These are phyloP conservation scores for Testicularia cyperi DNA, from an alignment of 1,284 basidiomycete species.

Conservation along the genomic window DNA sequence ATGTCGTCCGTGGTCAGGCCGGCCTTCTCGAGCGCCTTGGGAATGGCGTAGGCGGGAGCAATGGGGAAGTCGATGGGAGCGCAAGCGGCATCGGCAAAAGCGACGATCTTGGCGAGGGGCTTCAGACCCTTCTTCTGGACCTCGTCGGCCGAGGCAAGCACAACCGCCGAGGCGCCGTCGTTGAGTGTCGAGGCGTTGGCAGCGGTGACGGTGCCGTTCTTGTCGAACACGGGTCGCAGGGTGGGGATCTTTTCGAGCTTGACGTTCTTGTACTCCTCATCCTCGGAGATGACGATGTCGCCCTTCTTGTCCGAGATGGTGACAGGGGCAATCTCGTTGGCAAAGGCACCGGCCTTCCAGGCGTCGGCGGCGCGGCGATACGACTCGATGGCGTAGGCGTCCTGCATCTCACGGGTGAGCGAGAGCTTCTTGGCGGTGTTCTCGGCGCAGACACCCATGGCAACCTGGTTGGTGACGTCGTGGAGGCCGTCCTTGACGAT, in stretches of 20 bases:
- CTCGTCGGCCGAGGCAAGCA: slow-evolving; percentile 58
- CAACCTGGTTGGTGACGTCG: slow-evolving; percentile 47
- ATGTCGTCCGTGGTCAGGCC: slow-evolving; percentile 82
- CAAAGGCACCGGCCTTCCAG: slow-evolving; percentile 82
- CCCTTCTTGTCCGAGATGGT: slow-evolving; percentile 78
- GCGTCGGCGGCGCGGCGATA: slow-evolving; percentile 89
- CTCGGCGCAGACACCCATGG: slow-evolving; percentile 60
- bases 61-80: slow-evolving; percentile 96
- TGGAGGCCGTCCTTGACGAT: slow-evolving; percentile 85
- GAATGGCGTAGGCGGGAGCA: slow-evolving; percentile 88
- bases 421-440: slow-evolving; percentile 61
- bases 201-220: slow-evolving; percentile 63
- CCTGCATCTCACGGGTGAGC: slow-evolving; percentile 61
- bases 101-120: slow-evolving; percentile 62
- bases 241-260: slow-evolving; percentile 61
- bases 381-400: slow-evolving; percentile 81
- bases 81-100: slow-evolving; percentile 93
- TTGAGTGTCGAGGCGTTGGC: slow-evolving; percentile 63
- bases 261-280: slow-evolving; percentile 85
- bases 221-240: slow-evolving; percentile 62
- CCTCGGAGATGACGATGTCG: slow-evolving; percentile 77
- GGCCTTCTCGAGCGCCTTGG: slow-evolving; percentile 82
- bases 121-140: slow-evolving; percentile 59
- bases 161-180: slow-evolving; percentile 62
- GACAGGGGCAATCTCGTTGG: slow-evolving; percentile 87